Percentiles rank a stretch among this genome's conserved stretches.
Conservation (phyloP, 176 grass and related monocot species). For the Thalia dealbata region DNA sequence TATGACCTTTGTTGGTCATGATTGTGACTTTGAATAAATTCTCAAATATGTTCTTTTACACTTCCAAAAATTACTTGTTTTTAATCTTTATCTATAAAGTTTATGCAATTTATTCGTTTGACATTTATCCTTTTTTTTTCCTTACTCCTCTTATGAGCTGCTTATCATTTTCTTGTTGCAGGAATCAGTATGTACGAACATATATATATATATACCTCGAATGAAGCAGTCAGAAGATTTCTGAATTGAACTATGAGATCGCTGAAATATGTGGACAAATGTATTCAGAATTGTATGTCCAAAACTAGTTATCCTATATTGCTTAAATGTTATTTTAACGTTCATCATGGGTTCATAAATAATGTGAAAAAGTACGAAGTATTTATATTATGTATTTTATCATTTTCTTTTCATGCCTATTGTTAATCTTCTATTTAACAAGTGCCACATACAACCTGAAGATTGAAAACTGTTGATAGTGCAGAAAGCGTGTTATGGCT, state of each 20-base stretch:
- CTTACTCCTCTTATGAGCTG: neutral
- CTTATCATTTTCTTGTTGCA: neutral
- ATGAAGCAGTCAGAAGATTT: neutral
- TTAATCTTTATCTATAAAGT: neutral
- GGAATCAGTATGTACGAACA: neutral
- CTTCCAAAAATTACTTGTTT: neutral
- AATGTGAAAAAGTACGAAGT: neutral
- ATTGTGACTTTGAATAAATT: too few species aligned
- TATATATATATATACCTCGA: neutral
- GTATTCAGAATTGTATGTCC: slow-evolving; percentile 91
- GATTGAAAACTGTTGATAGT: too few species aligned
- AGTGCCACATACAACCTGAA: too few species aligned
- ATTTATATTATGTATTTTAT: neutral
- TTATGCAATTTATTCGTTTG: neutral
- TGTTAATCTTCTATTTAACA: too few species aligned
- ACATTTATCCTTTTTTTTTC: neutral
- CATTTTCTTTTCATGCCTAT: too few species aligned
- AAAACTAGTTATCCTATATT: neutral
- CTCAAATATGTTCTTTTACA: neutral
- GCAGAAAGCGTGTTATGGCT: too few species aligned
- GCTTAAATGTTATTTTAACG: neutral
- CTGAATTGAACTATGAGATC: neutral
- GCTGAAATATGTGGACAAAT: slow-evolving; percentile 82
- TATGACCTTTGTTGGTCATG: too few species aligned
- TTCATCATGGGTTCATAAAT: neutral